Evolutionary conservation across 2,329 filamentous ascomycete species (phyloP).

Genomic region (Dothistroma septosporum): DNA sequence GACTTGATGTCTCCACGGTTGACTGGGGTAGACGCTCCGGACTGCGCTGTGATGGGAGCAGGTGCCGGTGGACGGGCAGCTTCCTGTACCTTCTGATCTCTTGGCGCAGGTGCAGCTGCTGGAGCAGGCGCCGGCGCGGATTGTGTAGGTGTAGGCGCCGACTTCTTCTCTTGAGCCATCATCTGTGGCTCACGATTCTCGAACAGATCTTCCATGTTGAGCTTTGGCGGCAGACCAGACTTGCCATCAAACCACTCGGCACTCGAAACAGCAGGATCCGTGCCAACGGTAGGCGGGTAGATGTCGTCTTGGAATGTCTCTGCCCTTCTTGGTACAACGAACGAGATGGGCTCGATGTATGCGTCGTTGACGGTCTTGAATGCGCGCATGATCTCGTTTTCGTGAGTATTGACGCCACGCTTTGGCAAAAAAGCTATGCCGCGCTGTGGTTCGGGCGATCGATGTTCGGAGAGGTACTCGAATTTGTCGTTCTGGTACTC

Average conservation of each 20-base stretch:
- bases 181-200: slow-evolving; percentile 78
- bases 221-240: slow-evolving; percentile 73
- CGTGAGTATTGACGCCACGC: slow-evolving; percentile 90
- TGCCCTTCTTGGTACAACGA: slow-evolving; percentile 88
- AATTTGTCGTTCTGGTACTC: slow-evolving; percentile 99
- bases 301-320: slow-evolving; percentile 97
- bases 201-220: slow-evolving; percentile 88
- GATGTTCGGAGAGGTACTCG: slow-evolving; percentile 94
- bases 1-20: slow-evolving; percentile 43
- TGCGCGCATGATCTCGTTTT: slow-evolving; percentile 91
- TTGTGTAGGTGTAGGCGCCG: slow-evolving; percentile 35
- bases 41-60: slow-evolving; percentile 32
- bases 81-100: slow-evolving; percentile 43
- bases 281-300: slow-evolving; percentile 78
- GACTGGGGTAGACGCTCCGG: background rate
- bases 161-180: slow-evolving; percentile 65
- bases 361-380: slow-evolving; percentile 96
- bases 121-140: slow-evolving; percentile 38
- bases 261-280: slow-evolving; percentile 74
- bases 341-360: slow-evolving; percentile 95
- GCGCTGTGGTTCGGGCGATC: slow-evolving; percentile 90
- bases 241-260: slow-evolving; percentile 85
- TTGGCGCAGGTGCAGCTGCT: slow-evolving; percentile 33
- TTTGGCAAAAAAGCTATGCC: slow-evolving; percentile 93
- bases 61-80: slow-evolving; percentile 46